Evolutionary conservation across 2,329 filamentous ascomycete genomes (phyloP), one percentile per base, ranked within the genome.

Genomic region (Davidsoniella eucalypti): DNA sequence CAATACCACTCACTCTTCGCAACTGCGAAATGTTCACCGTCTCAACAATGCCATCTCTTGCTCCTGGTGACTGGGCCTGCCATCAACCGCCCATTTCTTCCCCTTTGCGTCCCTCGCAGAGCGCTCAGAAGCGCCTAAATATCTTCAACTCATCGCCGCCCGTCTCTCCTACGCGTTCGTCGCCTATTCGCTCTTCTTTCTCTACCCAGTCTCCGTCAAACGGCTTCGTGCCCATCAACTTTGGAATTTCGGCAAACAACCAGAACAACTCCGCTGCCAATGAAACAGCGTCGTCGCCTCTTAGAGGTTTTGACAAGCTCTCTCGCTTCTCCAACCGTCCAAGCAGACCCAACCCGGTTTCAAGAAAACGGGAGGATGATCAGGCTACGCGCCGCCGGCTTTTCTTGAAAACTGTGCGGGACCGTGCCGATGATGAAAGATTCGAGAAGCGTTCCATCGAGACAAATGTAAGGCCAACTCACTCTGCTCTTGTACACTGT

Each of bases 331-430:
- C 75, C 25, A 65, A 73, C 54, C 71, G 77, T 14, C 67, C 69
- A 12, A 65, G 70, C 49, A 81, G 81, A 54, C 69, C 72, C 36
- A 85, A 82, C 54, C 82, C 80, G 0, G 58, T 82, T 5, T 64
- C 79, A 16, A 72, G 74, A 55, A 73, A 66, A 54, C 70, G 76
- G 47, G 75, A 87, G 59, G 76, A 75, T 16, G 69, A 70, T 0
- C 75, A 78, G 50, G 79, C 85, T 59, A 69, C 73, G 49, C 68
- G 84, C 52, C 69, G 84, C 44, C 73, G 75, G 29, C 67, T 82
- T 51, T 90, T 90, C 57, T 65, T 90, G 53, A 76, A 78, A 59
- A 82, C 72, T 47, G 78, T 83, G 16, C 69, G 76, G 52, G 72
- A 77, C 57, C 71, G 74, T 39, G 66, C 70, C 2, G 76, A 82